Base-by-base conservation (phyloP, 2,329 filamentous ascomycete species). In the Botrytis pseudocinerea region DNA sequence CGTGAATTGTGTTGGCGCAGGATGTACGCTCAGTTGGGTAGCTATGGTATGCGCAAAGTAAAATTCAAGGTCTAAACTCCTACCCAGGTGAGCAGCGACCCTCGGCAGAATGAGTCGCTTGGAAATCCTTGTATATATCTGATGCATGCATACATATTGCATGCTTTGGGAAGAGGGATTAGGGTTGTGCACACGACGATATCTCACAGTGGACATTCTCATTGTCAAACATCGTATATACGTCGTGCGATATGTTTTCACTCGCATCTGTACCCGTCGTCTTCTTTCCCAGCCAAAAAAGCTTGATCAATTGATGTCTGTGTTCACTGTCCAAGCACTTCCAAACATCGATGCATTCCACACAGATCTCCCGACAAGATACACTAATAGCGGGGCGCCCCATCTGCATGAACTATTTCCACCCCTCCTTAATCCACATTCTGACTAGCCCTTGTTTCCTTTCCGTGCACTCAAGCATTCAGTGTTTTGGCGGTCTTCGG, bases 351-450 rank as follows among this genome's bases (percentile, higher is more conserved):
- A 62, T 63, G 28, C 25, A 28, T 63, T 40, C 22, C 18, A 40
- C 38, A 64, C n/a, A 64, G 61, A 64, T 64, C 59, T 38, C 35
- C 22, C 20, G 35, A 38, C 59, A 25, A n/a, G 22, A 61, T 38
- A n/a, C 40, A 46, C 61, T 46, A 64, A 44, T 64, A 18, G 61
- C 61, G 61, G 61, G 61, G n/a, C 42, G 20, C n/a, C 28, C 61
- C 61, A 64, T 42, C 40, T 42, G 61, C 61, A 64, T 63, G 40
- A 63, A 28, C 61, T 44, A 44, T 14, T 61, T 35, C 7, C n/a
- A 64, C 61, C 61, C 61, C 40, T 64, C 40, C 40, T 44, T 46
- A 64, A 64, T 22, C 40, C 61, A 22, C 25, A 46, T 64, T 32
- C 61, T 44, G 12, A 22, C 61, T 46, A 64, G 61, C 16, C 10